Percentiles rank a stretch among this genome's conserved stretches.
These are phyloP conservation scores for Lanmaoa rubissima DNA, from an alignment of 768 basidiomycete genomes.

Conservation along the genomic window DNA sequence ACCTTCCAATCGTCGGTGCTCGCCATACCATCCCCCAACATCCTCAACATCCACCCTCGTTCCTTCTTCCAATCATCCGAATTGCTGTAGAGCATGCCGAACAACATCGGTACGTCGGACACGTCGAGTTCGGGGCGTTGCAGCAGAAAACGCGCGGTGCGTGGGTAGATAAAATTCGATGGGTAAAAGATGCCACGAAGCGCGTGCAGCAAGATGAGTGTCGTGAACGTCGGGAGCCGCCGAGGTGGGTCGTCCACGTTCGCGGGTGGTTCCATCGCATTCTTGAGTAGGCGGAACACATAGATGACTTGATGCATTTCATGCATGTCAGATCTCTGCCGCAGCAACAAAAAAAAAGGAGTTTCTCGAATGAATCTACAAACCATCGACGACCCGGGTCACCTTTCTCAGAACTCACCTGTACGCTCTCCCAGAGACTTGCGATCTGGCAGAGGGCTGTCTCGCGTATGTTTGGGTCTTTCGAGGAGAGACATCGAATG, in stretches of 20 bases:
- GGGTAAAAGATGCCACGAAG: constrained; percentile 84
- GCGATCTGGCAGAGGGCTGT: constrained; percentile 61
- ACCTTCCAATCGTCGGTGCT: constrained; percentile 78
- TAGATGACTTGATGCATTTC: constrained; percentile 74
- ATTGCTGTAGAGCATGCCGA: constrained; percentile 79
- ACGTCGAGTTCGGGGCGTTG: constrained; percentile 82
- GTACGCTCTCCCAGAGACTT: constrained; percentile 55
- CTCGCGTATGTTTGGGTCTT: constrained; percentile 56
- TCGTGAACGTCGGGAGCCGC: constrained; percentile 74
- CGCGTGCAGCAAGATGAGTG: constrained; percentile 81
- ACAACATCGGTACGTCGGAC: constrained; percentile 88
- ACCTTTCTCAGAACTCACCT: constrained; percentile 44
- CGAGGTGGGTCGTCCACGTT: constrained; percentile 51
- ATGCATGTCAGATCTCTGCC: constrained; percentile 63
- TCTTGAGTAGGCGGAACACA: constrained; percentile 49
- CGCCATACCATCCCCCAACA: constrained; percentile 78
- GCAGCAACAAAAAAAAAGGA: neutral
- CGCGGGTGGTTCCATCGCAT: constrained; percentile 7
- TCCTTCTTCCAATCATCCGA: constrained; percentile 83
- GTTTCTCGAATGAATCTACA: neutral
- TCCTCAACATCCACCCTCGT: constrained; percentile 83
- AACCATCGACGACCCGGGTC: neutral
- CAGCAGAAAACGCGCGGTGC: constrained; percentile 83
- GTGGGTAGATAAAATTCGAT: constrained; percentile 83
- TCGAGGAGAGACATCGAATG: constrained; percentile 69